phyloP scores from a whole-genome alignment of 2,329 filamentous ascomycete genomes.

The Passalora sequoiae region DNA sequence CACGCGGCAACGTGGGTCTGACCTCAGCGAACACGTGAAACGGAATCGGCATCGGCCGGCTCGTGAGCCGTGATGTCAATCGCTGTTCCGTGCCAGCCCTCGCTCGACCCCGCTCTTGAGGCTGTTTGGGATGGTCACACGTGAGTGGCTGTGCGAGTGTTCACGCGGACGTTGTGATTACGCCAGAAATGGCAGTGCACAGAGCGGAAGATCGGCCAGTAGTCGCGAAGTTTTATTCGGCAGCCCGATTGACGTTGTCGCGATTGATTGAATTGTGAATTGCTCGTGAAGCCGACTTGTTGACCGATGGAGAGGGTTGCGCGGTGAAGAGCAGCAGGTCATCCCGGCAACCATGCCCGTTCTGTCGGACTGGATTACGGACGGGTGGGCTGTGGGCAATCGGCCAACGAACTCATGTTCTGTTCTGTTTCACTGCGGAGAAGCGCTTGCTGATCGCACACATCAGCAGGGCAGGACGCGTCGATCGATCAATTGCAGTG shows the following conservation, averaged over 20 bases:
- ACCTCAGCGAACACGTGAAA: neutral
- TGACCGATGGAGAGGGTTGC: no score
- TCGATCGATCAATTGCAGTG: neutral
- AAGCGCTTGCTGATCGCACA: neutral
- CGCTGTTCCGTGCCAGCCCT: no score
- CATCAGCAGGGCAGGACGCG: neutral
- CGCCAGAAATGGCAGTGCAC: no score
- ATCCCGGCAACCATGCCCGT: no score
- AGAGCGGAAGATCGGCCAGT: constrained; percentile 1
- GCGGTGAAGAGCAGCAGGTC: no score
- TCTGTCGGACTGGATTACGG: no score
- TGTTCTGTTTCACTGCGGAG: neutral
- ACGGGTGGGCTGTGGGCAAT: no score
- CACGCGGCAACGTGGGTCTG: neutral
- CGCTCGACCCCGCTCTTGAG: neutral
- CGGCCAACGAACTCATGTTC: neutral
- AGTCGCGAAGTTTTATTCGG: neutral
- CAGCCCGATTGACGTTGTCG: neutral
- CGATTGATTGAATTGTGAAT: no score
- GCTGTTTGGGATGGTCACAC: neutral
- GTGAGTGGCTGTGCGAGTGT: constrained; percentile 4
- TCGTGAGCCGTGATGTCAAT: no score
- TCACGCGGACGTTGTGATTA: constrained; percentile 1
- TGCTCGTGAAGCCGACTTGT: no score
- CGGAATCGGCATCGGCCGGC: neutral